Percentiles rank a stretch among this genome's conserved stretches.
phyloP scores from a whole-genome alignment of 2,329 filamentous ascomycete genomes.

The Fonsecaea multimorphosa region DNA sequence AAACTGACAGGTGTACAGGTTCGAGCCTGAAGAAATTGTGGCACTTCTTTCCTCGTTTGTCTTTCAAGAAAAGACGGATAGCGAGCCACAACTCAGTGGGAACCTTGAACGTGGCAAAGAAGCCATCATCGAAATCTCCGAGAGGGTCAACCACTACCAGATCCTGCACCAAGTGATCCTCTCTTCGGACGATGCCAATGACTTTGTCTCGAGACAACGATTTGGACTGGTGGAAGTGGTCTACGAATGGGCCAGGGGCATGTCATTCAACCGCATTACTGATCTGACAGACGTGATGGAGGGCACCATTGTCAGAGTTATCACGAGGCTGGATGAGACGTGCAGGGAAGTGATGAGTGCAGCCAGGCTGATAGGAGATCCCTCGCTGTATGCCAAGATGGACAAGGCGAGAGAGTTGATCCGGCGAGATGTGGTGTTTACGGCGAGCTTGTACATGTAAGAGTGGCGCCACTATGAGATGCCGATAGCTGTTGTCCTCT shows the following conservation, averaged over 20 bases:
- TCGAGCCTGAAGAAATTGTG: slow-evolving; percentile 78
- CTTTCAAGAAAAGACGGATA: slow-evolving; percentile 94
- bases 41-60: slow-evolving; percentile 92
- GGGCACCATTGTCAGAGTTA: slow-evolving; percentile 94
- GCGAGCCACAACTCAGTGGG: slow-evolving; percentile 78
- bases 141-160: slow-evolving; percentile 90
- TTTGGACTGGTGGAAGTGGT: slow-evolving; percentile 98
- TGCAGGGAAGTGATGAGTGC: slow-evolving; percentile 98
- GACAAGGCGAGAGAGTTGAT: slow-evolving; percentile 96
- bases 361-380: slow-evolving; percentile 92
- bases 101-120: slow-evolving; percentile 81
- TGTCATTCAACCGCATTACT: slow-evolving; percentile 98
- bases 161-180: slow-evolving; percentile 90
- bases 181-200: slow-evolving; percentile 85
- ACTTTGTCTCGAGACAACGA: slow-evolving; percentile 83
- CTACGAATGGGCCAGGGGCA: slow-evolving; percentile 96
- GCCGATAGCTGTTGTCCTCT: too few species aligned
- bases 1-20: slow-evolving; percentile 15
- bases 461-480: not conserved
- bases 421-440: slow-evolving; percentile 91
- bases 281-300: slow-evolving; percentile 95
- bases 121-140: slow-evolving; percentile 86
- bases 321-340: slow-evolving; percentile 91
- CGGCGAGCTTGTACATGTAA: slow-evolving; percentile 85
- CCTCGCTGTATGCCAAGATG: slow-evolving; percentile 94